These are phyloP conservation scores for Heritiera littoralis DNA, from an alignment of 345 rosid species.

Conservation along the genomic window DNA sequence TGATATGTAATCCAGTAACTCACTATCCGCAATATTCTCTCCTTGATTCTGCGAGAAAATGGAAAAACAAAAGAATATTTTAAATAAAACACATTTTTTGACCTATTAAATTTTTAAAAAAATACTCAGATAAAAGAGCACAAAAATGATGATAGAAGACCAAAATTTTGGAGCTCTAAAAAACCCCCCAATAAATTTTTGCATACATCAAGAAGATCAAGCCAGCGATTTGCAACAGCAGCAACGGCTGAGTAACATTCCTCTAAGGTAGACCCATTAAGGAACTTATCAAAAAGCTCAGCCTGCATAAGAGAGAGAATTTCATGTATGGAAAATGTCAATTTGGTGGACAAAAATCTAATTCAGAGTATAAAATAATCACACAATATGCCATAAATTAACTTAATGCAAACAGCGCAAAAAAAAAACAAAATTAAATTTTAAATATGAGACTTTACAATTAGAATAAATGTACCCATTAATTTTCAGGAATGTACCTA, in stretches of 20 bases:
- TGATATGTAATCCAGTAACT: conserved; percentile 91
- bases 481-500: background rate
- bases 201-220: conserved; percentile 92
- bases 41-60: conserved; percentile 75
- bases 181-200: conserved; percentile 3
- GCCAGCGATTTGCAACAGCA: conserved; percentile 95
- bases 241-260: conserved; percentile 96
- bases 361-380: background rate
- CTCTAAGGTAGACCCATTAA: conserved; percentile 80
- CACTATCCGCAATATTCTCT: conserved; percentile 84
- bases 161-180: too few species aligned
- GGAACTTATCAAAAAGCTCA: conserved; percentile 95
- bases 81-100: conserved; percentile 16
- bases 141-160: too few species aligned
- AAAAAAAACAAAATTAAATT: background rate
- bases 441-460: background rate
- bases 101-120: background rate
- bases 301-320: conserved; percentile 50
- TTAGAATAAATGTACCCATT: background rate
- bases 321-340: conserved; percentile 9
- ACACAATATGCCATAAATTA: background rate
- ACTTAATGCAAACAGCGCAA: background rate
- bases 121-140: background rate
- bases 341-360: background rate
- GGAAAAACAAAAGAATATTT: conserved; percentile 22